These are phyloP conservation scores for Linnemannia elongata DNA, from an alignment of 192 early-diverging fungal species.

Conservation along the genomic window DNA sequence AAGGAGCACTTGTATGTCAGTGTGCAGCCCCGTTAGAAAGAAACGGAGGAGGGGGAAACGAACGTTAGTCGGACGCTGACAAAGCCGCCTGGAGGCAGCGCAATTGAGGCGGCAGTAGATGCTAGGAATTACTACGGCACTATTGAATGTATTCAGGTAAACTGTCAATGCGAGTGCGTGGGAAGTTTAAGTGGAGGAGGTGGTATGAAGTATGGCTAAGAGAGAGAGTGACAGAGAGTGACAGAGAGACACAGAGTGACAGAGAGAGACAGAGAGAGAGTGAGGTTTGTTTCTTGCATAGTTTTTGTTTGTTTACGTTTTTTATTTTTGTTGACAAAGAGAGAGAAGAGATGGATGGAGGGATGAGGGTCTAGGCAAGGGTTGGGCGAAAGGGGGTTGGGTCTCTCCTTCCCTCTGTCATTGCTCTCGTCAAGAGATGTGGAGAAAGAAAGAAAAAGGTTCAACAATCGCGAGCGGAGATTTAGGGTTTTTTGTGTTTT, in stretches of 20 bases:
- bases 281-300: neutral
- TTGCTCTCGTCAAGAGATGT: neutral
- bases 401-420: neutral
- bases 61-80: too few relatives aligned
- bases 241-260: too few relatives aligned
- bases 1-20: too few relatives aligned
- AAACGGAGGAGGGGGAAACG: too few relatives aligned
- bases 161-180: neutral
- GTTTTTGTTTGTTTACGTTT: neutral
- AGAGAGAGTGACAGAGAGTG: neutral
- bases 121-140: too few relatives aligned
- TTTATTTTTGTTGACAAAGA: neutral
- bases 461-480: neutral
- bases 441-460: neutral
- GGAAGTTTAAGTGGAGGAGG: neutral
- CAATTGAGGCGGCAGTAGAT: too few relatives aligned
- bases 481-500: too few relatives aligned
- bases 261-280: neutral
- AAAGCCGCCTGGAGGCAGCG: too few relatives aligned
- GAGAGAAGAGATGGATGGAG: neutral
- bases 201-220: neutral
- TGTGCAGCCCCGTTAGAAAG: too few relatives aligned
- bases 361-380: neutral
- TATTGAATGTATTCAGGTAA: too few relatives aligned
- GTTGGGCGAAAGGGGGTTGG: neutral